A percentile compares a stretch with the other conserved stretches of the same genome.
Evolutionary conservation across 345 rosid genomes (phyloP).

Genomic region (Gossypium thurberi): DNA sequence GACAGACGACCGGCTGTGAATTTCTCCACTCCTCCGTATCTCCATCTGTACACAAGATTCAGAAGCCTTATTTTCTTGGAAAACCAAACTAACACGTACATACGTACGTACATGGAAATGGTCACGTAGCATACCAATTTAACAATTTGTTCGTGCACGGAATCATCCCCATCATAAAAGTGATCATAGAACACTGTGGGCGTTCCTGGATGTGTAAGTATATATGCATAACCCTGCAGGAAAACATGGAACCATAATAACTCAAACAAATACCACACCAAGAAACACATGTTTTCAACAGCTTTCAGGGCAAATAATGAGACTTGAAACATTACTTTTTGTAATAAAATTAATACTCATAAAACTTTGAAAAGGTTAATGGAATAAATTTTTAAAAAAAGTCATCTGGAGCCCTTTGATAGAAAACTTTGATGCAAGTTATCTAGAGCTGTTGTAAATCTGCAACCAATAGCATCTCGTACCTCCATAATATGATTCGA

Average conservation of each 20-base stretch:
- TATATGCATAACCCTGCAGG: conserved; percentile 17
- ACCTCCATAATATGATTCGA: conserved; percentile 54
- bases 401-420: not conserved
- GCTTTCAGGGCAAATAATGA: not conserved
- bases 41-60: conserved; percentile 41
- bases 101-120: not conserved
- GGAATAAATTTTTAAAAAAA: not conserved
- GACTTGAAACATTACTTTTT: not conserved
- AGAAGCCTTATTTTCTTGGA: not conserved
- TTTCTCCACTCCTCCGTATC: conserved; percentile 49
- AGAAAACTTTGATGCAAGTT: not conserved
- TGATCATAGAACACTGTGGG: conserved; percentile 47
- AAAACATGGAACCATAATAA: conserved; percentile 3
- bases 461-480: not conserved
- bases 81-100: not conserved
- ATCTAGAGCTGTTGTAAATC: not conserved
- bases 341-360: not conserved
- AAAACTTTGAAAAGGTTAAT: not conserved
- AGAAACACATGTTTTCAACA: not conserved
- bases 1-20: conserved; percentile 61
- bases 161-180: not conserved
- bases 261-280: not conserved
- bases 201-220: conserved; percentile 65
- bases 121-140: conserved; percentile 41
- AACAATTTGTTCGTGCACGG: conserved; percentile 34